Evolutionary conservation across 1,284 basidiomycete species (phyloP).

Genomic region (Trichosporon coremiiforme): DNA sequence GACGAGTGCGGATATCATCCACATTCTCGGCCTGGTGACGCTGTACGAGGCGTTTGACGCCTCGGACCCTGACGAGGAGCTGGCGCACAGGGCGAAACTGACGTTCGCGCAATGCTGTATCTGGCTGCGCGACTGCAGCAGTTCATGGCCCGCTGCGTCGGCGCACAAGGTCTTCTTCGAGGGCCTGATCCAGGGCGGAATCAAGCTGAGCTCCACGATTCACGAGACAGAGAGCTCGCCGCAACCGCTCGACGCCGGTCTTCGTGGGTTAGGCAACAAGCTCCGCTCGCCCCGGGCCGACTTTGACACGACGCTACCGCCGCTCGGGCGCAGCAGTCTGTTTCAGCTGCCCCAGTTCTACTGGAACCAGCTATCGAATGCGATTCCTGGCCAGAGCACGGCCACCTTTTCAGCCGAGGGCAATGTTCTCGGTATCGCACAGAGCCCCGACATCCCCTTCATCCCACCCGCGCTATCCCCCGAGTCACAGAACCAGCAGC

Average conservation of each 20-base stretch:
- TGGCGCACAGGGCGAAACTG: slow-evolving; percentile 40
- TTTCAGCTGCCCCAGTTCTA: slow-evolving; percentile 48
- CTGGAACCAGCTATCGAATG: slow-evolving; percentile 44
- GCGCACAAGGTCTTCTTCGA: slow-evolving; percentile 53
- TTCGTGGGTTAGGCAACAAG: slow-evolving; percentile 5
- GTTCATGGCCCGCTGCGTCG: slow-evolving; percentile 49
- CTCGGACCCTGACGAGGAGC: slow-evolving; percentile 29
- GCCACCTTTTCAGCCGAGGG: slow-evolving; percentile 1
- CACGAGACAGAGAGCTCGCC: slow-evolving; percentile 16
- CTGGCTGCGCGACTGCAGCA: slow-evolving; percentile 48
- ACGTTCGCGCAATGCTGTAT: slow-evolving; percentile 52
- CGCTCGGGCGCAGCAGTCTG: slow-evolving; percentile 26
- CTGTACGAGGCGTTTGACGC: slow-evolving; percentile 45
- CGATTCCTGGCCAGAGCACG: slow-evolving; percentile 17
- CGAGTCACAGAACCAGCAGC: background rate
- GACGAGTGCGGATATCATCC: slow-evolving; percentile 48
- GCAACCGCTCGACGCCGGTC: slow-evolving; percentile 18
- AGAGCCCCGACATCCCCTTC: slow-evolving; percentile 14
- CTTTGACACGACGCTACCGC: slow-evolving; percentile 16
- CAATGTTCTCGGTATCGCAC: background rate
- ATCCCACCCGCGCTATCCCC: background rate
- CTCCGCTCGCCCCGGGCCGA: background rate
- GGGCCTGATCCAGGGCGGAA: slow-evolving; percentile 48
- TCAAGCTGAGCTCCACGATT: slow-evolving; percentile 29
- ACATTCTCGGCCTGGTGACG: slow-evolving; percentile 48